Percentiles rank a stretch among this genome's conserved stretches.
Conservation (phyloP, 2,329 filamentous ascomycete species). For the Verticillium albo-atrum region DNA sequence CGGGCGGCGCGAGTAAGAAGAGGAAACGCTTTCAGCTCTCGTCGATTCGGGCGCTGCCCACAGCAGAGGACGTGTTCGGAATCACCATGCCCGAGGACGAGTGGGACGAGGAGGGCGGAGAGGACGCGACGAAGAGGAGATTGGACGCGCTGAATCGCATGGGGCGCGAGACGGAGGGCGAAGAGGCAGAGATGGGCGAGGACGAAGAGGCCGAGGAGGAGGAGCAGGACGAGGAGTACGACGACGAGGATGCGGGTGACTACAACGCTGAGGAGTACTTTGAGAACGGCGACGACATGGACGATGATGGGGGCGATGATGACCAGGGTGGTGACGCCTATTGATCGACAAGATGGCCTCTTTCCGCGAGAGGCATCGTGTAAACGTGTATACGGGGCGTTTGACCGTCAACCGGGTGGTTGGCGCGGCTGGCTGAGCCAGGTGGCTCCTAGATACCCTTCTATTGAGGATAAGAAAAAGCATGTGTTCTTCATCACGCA, state of each 20-base stretch:
- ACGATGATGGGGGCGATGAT: constrained; percentile 45
- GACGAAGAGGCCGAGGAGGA: constrained; percentile 43
- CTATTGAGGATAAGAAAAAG: not conserved
- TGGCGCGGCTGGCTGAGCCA: not conserved
- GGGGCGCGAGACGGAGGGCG: constrained; percentile 35
- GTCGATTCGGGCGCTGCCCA: constrained; percentile 41
- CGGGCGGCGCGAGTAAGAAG: constrained; percentile 11
- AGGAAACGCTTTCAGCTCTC: constrained; percentile 42
- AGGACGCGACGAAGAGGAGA: constrained; percentile 27
- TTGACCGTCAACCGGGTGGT: not conserved
- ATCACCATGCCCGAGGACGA: constrained; percentile 15
- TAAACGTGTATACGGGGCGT: not conserved
- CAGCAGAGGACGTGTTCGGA: constrained; percentile 47
- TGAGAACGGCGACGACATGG: constrained; percentile 52
- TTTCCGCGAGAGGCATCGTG: not conserved
- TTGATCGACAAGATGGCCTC: not conserved
- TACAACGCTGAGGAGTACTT: constrained; percentile 60
- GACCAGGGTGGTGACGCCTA: constrained; percentile 38
- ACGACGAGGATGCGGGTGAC: constrained; percentile 57
- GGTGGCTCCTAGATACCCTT: not conserved
- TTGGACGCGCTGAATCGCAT: constrained; percentile 41
- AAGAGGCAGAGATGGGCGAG: constrained; percentile 42
- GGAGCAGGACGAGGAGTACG: constrained; percentile 45
- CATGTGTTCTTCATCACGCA: not conserved
- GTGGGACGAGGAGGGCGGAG: constrained; percentile 18